Percentiles rank a stretch among this genome's conserved stretches.
Evolutionary conservation across 345 rosid genomes (phyloP).

Genomic region (Moricandia arvensis): DNA sequence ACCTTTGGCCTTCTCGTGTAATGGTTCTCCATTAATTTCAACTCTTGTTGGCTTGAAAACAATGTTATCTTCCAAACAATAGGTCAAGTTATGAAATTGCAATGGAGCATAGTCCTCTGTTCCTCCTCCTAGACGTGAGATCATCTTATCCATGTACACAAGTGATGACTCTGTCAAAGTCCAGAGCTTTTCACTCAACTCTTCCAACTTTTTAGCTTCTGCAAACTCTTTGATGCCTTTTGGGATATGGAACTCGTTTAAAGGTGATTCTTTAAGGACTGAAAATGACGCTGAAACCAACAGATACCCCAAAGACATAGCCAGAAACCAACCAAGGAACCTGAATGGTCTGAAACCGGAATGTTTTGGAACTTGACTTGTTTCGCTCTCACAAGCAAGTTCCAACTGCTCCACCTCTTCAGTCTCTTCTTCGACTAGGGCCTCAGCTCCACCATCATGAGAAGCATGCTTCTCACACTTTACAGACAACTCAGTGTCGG

Average conservation of each 20-base stretch:
- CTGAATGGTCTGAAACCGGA: constrained; percentile 41
- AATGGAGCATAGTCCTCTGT: constrained; percentile 33
- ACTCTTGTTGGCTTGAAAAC: constrained; percentile 21
- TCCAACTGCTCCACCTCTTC: constrained; percentile 12
- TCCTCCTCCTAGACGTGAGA: constrained; percentile 30
- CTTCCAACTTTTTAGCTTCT: constrained; percentile 34
- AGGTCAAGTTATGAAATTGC: constrained; percentile 58
- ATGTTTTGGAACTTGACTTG: constrained; percentile 34
- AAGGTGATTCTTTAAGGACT: constrained; percentile 25
- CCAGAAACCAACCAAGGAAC: constrained; percentile 45
- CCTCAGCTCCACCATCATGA: constrained; percentile 13
- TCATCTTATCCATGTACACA: constrained; percentile 37
- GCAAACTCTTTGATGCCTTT: constrained; percentile 42
- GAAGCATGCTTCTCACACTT: constrained; percentile 40
- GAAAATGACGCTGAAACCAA: constrained; percentile 41
- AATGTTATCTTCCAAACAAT: constrained; percentile 37
- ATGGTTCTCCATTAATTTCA: constrained; percentile 17
- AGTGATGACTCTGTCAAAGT: constrained; percentile 38
- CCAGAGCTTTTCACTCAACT: constrained; percentile 40
- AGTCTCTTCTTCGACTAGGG: constrained; percentile 20
- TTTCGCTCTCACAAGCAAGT: constrained; percentile 25
- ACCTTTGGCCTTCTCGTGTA: constrained; percentile 5
- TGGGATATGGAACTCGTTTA: constrained; percentile 39
- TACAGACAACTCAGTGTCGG: constrained; percentile 52
- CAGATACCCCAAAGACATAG: constrained; percentile 34